phyloP scores from a whole-genome alignment of 2,329 filamentous ascomycete species.

The Ophiostoma angusticollis region DNA sequence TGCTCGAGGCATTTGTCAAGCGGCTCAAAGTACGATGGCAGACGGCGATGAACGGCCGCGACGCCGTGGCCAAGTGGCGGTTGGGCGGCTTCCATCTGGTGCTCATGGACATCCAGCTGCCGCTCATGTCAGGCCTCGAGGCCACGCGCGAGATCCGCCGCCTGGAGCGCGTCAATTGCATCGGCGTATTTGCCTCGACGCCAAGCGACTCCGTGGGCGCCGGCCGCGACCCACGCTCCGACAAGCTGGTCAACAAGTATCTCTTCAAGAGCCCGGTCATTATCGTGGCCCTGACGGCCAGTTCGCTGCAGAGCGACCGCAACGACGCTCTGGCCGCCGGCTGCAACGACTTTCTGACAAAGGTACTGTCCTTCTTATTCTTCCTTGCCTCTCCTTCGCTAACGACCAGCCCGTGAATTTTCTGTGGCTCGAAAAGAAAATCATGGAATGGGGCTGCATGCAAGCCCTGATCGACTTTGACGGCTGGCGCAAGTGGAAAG shows the following conservation, averaged over 20 bases:
- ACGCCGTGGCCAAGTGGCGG: slow-evolving; percentile 89
- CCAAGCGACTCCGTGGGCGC: slow-evolving; percentile 35
- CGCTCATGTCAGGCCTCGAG: slow-evolving; percentile 89
- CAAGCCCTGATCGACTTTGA: slow-evolving; percentile 97
- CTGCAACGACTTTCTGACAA: slow-evolving; percentile 96
- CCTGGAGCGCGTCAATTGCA: slow-evolving; percentile 78
- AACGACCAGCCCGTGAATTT: slow-evolving; percentile 97
- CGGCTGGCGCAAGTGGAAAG: slow-evolving; percentile 96
- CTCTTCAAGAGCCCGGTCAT: slow-evolving; percentile 95
- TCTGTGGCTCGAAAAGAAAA: slow-evolving; percentile 91
- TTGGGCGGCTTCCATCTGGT: slow-evolving; percentile 89
- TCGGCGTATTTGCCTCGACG: slow-evolving; percentile 75
- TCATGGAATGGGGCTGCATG: slow-evolving; percentile 99
- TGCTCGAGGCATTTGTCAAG: slow-evolving; percentile 93
- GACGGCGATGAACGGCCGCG: slow-evolving; percentile 89
- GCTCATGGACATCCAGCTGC: slow-evolving; percentile 95
- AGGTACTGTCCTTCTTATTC: slow-evolving; percentile 40
- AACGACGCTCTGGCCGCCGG: slow-evolving; percentile 90
- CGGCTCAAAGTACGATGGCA: slow-evolving; percentile 91
- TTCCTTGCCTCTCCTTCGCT: neutral
- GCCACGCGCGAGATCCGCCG: slow-evolving; percentile 90
- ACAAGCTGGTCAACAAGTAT: slow-evolving; percentile 52
- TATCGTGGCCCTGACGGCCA: slow-evolving; percentile 91
- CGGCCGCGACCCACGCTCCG: slow-evolving; percentile 45
- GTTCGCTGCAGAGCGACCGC: slow-evolving; percentile 84